phyloP scores from a whole-genome alignment of 176 grass and related monocot species.

The Carex pumila region DNA sequence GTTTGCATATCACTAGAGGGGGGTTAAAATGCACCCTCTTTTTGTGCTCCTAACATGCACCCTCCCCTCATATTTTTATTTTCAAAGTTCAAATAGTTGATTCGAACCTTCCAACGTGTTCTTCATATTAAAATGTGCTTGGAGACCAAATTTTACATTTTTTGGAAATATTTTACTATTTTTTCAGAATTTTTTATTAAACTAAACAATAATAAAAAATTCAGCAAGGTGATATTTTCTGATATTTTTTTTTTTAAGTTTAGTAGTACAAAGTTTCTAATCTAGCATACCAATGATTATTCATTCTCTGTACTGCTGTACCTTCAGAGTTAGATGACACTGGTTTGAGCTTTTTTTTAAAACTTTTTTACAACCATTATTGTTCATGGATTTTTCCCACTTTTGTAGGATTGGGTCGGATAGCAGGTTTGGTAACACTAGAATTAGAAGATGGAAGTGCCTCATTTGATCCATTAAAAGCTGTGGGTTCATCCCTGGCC shows the following conservation, averaged over 20 bases:
- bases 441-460: constrained; percentile 65
- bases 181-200: too few relatives aligned
- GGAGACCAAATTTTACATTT: too few relatives aligned
- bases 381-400: not conserved
- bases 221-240: not conserved
- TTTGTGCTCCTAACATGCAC: too few relatives aligned
- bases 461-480: constrained; percentile 55
- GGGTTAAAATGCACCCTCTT: too few relatives aligned
- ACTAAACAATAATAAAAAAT: too few relatives aligned
- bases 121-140: too few relatives aligned
- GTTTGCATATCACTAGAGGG: not conserved
- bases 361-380: not conserved
- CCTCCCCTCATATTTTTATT: too few relatives aligned
- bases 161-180: too few relatives aligned
- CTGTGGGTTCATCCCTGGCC: constrained; percentile 60
- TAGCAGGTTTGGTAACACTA: constrained; percentile 80
- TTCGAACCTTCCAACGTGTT: too few relatives aligned
- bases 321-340: not conserved
- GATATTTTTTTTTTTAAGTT: not conserved
- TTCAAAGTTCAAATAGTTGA: too few relatives aligned
- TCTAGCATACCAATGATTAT: not conserved
- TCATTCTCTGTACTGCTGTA: not conserved
- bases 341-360: not conserved
- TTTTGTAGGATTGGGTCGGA: constrained; percentile 64
- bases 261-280: not conserved